Evolutionary conservation across 2,329 filamentous ascomycete species (phyloP).

Genomic region (Paraconiothyrium sp.): DNA sequence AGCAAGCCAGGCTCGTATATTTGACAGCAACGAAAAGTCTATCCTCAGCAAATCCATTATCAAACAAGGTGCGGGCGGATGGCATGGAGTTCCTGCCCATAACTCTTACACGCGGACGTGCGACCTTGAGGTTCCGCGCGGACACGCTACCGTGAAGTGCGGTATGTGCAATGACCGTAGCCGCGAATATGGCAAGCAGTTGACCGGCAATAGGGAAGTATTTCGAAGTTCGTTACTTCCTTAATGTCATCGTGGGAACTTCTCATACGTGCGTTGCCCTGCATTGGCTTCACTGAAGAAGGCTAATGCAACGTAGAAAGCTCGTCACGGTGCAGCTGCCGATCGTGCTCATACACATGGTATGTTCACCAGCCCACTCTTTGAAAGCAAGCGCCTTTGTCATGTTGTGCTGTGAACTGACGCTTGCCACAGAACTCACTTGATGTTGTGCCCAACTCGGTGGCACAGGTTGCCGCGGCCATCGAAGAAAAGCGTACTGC

Average conservation of each 20-base stretch:
- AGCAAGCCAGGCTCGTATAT: conserved; percentile 61
- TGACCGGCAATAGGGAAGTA: conserved; percentile 55
- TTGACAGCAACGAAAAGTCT: conserved; percentile 61
- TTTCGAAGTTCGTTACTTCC: conserved; percentile 65
- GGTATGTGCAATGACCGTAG: conserved; percentile 42
- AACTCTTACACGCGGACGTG: conserved; percentile 60
- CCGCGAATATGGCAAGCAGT: conserved; percentile 21
- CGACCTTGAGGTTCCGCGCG: conserved; percentile 60
- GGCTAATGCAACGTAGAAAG: conserved; percentile 50
- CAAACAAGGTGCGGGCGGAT: conserved; percentile 56
- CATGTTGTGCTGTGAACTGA: conserved; percentile 19
- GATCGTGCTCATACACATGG: conserved; percentile 66
- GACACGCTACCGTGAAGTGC: conserved; percentile 61
- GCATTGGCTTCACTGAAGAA: not conserved
- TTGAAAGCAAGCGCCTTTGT: not conserved
- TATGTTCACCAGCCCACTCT: conserved; percentile 24
- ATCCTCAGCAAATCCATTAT: conserved; percentile 56
- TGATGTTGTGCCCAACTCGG: conserved; percentile 64
- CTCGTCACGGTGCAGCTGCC: conserved; percentile 64
- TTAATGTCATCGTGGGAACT: conserved; percentile 60
- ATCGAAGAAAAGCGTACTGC: conserved; percentile 61
- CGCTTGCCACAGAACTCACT: conserved; percentile 58
- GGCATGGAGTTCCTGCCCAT: conserved; percentile 59
- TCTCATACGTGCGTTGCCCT: conserved; percentile 51
- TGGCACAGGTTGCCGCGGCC: conserved; percentile 64